These are phyloP conservation scores for Flaveria linearis DNA, from an alignment of 129 eudicot genomes.

Conservation along the genomic window DNA sequence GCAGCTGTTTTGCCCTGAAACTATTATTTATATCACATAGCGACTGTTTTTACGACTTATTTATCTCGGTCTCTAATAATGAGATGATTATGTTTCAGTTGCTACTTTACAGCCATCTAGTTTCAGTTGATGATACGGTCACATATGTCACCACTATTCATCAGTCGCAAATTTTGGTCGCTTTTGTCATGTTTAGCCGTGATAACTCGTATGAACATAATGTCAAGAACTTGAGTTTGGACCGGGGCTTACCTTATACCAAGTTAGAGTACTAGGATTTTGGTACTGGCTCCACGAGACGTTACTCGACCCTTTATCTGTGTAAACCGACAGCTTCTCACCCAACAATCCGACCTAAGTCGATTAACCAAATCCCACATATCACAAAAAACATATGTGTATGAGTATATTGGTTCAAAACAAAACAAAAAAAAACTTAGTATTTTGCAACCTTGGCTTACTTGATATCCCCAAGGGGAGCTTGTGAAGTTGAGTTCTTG, in stretches of 20 bases:
- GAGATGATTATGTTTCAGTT: no score
- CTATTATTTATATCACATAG: no score
- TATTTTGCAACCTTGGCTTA: constrained; percentile 4
- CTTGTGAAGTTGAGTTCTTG: constrained; percentile 43
- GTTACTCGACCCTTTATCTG: constrained; percentile 42
- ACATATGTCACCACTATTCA: no score
- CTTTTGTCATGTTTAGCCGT: no score
- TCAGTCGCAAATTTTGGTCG: no score
- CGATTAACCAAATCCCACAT: background rate
- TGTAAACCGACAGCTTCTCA: constrained; percentile 53
- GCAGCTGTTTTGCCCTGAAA: no score
- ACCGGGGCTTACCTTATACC: constrained; percentile 73
- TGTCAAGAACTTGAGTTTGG: background rate
- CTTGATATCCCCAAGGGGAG: constrained; percentile 87
- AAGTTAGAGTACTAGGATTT: constrained; percentile 49
- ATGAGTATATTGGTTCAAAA: background rate
- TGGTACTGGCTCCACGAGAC: constrained; percentile 53
- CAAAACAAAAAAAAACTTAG: background rate
- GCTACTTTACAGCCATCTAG: no score
- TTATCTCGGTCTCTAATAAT: no score
- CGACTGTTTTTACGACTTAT: no score
- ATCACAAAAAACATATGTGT: background rate
- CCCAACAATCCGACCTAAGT: constrained; percentile 74
- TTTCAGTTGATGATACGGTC: no score
- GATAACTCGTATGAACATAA: no score